phyloP scores from a whole-genome alignment of 495 filamentous ascomycete genomes.

The Lasiosphaeriaceae sp. region DNA sequence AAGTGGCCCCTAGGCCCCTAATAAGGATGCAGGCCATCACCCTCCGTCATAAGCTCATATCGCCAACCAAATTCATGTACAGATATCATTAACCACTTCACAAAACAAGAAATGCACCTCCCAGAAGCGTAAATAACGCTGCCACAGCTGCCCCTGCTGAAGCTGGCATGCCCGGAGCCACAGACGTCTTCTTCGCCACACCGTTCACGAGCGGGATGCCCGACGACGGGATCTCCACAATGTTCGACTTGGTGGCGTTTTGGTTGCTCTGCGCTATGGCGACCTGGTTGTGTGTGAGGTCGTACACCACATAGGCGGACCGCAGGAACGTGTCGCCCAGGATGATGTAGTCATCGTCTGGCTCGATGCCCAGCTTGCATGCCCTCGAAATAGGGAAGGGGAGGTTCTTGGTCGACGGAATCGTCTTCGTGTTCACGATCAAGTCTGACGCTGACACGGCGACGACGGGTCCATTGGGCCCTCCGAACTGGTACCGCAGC shows the following conservation, averaged over 20 bases:
- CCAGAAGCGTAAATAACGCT: no score
- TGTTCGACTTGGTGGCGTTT: slow-evolving; percentile 55
- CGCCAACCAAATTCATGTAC: no score
- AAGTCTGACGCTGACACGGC: slow-evolving; percentile 40
- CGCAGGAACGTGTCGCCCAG: slow-evolving; percentile 89
- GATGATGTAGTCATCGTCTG: slow-evolving; percentile 29
- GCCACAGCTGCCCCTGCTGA: no score
- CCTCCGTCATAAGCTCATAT: no score
- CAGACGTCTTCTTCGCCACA: no score
- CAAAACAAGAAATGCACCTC: no score
- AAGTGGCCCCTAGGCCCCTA: no score
- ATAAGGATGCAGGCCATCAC: no score
- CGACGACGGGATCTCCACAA: slow-evolving; percentile 17
- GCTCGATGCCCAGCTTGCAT: neutral
- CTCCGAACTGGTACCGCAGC: slow-evolving; percentile 66
- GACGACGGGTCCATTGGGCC: slow-evolving; percentile 56
- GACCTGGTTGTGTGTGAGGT: slow-evolving; percentile 81
- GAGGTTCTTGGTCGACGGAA: slow-evolving; percentile 20
- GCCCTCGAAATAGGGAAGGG: slow-evolving; percentile 28
- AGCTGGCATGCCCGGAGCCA: no score
- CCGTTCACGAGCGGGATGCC: no score
- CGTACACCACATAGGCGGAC: slow-evolving; percentile 85
- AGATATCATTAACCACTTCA: no score
- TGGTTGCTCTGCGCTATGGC: slow-evolving; percentile 79
- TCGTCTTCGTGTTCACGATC: neutral